Conservation (phyloP, 148 eudicot species). For the Rhododendron mucronatum region DNA sequence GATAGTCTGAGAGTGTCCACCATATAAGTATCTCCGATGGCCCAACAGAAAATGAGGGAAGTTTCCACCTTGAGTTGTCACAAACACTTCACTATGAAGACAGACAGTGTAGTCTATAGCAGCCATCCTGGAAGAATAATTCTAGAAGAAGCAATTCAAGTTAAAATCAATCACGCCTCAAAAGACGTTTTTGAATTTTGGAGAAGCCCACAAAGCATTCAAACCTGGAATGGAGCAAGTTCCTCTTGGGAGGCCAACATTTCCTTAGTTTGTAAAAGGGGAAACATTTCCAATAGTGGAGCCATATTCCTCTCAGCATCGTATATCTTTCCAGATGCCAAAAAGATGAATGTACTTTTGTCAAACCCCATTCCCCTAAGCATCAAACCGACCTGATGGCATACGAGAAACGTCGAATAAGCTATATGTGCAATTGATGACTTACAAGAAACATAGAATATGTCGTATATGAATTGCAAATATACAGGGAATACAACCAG, state of each 20-base stretch:
- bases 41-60: conserved; percentile 93
- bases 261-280: conserved; percentile 90
- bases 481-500: background rate
- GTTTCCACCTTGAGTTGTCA: conserved; percentile 98
- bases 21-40: conserved; percentile 81
- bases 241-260: conserved; percentile 79
- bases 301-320: conserved; percentile 91
- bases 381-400: conserved; percentile 86
- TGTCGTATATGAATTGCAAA: background rate
- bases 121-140: conserved; percentile 96
- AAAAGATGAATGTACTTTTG: conserved; percentile 68
- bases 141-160: conserved; percentile 41
- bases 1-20: conserved; percentile 92
- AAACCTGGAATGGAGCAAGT: conserved; percentile 74
- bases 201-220: conserved; percentile 1
- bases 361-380: conserved; percentile 98
- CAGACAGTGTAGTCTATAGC: conserved; percentile 97
- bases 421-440: background rate
- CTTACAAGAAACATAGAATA: conserved; percentile 4
- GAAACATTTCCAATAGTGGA: conserved; percentile 91
- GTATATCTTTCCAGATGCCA: conserved; percentile 95
- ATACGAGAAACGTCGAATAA: background rate
- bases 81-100: conserved; percentile 95
- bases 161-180: conserved; percentile 17
- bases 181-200: background rate